Conservation (phyloP, 2,329 filamentous ascomycete genomes). For the Plenodomus lindquistii region DNA sequence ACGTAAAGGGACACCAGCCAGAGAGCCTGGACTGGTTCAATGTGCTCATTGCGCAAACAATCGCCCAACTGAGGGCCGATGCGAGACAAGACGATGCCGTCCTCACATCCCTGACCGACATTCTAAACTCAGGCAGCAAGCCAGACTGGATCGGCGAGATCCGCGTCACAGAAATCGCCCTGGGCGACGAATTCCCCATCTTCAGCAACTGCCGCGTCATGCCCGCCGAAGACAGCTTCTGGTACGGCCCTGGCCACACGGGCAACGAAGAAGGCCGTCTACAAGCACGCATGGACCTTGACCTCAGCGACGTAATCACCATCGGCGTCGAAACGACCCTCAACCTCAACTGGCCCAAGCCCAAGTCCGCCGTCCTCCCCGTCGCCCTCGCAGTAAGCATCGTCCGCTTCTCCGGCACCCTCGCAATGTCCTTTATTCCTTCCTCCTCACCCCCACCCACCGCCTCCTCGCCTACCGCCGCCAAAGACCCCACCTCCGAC, state of each 20-base stretch:
- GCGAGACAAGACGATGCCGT: conserved; percentile 92
- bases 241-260: conserved; percentile 47
- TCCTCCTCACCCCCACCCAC: conserved; percentile 46
- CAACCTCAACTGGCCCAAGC: conserved; percentile 91
- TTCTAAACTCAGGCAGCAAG: conserved; percentile 83
- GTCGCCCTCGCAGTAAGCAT: conserved; percentile 91
- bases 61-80: conserved; percentile 91
- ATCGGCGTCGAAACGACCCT: conserved; percentile 93
- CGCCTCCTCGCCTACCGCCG: conserved; percentile 39
- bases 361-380: conserved; percentile 83
- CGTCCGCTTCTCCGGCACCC: conserved; percentile 89
- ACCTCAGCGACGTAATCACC: conserved; percentile 93
- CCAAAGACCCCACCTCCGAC: conserved; percentile 45
- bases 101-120: conserved; percentile 78
- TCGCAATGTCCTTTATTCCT: conserved; percentile 92
- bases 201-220: conserved; percentile 98
- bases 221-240: conserved; percentile 77
- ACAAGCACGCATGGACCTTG: conserved; percentile 95
- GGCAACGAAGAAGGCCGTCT: conserved; percentile 71
- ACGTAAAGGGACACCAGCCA: conserved; percentile 91
- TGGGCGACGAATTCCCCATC: conserved; percentile 97
- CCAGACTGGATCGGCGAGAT: conserved; percentile 95
- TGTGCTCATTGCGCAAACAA: conserved; percentile 92
- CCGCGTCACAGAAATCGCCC: conserved; percentile 85
- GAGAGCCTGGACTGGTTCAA: conserved; percentile 99